Conservation (phyloP, 163 green algal species). For the Scenedesmus sp. region DNA sequence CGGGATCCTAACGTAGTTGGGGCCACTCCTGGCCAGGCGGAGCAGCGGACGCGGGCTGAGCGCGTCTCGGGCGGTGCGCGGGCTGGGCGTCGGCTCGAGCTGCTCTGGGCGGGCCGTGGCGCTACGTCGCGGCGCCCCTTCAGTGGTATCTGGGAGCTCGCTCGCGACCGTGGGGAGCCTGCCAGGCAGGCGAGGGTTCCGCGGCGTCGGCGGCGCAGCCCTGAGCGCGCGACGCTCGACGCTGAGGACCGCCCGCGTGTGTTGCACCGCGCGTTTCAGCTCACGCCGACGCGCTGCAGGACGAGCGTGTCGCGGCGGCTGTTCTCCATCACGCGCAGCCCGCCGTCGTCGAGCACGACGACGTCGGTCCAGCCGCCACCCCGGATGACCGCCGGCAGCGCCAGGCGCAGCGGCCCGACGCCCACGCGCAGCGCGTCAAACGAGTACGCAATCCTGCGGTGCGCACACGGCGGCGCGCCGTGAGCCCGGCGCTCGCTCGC, state of each 20-base stretch:
- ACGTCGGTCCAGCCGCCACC: slow-evolving; percentile 38
- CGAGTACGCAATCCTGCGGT: slow-evolving; percentile 31
- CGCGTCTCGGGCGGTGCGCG: too few species aligned
- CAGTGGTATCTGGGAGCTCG: too few species aligned
- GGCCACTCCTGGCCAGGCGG: too few species aligned
- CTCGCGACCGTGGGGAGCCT: too few species aligned
- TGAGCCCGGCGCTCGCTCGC: too few species aligned
- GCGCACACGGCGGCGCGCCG: too few species aligned
- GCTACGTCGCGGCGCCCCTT: too few species aligned
- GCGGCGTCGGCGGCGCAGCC: neutral
- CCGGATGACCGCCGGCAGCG: slow-evolving; percentile 25
- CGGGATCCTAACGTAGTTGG: too few species aligned
- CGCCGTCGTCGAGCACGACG: neutral
- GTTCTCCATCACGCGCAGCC: slow-evolving; percentile 37
- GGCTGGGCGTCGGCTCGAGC: too few species aligned
- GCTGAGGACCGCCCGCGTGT: too few species aligned
- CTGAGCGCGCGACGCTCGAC: neutral
- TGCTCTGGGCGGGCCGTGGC: too few species aligned
- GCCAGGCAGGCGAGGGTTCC: neutral
- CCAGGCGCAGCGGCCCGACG: slow-evolving; percentile 1
- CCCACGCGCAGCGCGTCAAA: slow-evolving; percentile 19
- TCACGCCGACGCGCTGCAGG: slow-evolving; percentile 16
- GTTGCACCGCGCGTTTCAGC: neutral
- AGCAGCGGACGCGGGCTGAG: too few species aligned
- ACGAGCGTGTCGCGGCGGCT: slow-evolving; percentile 28